These are phyloP conservation scores for Pythium aquatile DNA, from an alignment of 352 stramenopile species.

Conservation along the genomic window DNA sequence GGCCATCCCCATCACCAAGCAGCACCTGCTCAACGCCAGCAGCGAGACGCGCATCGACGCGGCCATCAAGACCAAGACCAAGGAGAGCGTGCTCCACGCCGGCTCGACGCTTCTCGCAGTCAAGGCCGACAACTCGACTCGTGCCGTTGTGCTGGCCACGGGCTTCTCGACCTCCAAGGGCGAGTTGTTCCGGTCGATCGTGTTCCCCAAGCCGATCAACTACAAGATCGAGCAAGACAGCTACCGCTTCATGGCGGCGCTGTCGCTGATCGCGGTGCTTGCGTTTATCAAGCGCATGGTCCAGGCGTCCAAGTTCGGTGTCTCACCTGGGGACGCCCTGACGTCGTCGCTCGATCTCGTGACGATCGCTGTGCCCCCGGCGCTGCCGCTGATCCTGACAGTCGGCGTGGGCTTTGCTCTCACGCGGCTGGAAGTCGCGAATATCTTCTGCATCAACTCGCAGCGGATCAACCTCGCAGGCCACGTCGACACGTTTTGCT, in stretches of 20 bases:
- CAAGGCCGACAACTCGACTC: slow-evolving; percentile 23
- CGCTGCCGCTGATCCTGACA: slow-evolving; percentile 49
- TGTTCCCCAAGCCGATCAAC: slow-evolving; percentile 28
- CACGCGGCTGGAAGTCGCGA: slow-evolving; percentile 26
- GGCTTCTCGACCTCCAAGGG: slow-evolving; percentile 39
- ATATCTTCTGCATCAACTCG: slow-evolving; percentile 43
- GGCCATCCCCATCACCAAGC: slow-evolving; percentile 78
- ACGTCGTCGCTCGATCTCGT: slow-evolving; percentile 46
- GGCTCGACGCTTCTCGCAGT: slow-evolving; percentile 40
- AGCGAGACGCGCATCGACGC: slow-evolving; percentile 30
- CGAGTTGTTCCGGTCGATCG: slow-evolving; percentile 37
- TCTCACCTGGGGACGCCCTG: slow-evolving; percentile 26
- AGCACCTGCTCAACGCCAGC: slow-evolving; percentile 22
- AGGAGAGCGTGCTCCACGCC: slow-evolving; percentile 56
- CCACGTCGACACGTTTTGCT: slow-evolving; percentile 76
- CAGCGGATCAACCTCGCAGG: slow-evolving; percentile 69
- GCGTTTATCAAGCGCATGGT: slow-evolving; percentile 38
- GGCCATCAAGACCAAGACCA: slow-evolving; percentile 40
- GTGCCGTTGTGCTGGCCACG: slow-evolving; percentile 31
- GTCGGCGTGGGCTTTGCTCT: slow-evolving; percentile 47
- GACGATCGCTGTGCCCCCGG: slow-evolving; percentile 50
- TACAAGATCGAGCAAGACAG: slow-evolving; percentile 36
- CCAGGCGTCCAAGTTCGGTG: slow-evolving; percentile 22
- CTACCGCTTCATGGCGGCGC: slow-evolving; percentile 34
- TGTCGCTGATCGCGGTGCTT: slow-evolving; percentile 30